Evolutionary conservation across 2,329 filamentous ascomycete species (phyloP), one percentile per base, ranked within the genome.

Genomic region (Trichoderma atrobrunneum): DNA sequence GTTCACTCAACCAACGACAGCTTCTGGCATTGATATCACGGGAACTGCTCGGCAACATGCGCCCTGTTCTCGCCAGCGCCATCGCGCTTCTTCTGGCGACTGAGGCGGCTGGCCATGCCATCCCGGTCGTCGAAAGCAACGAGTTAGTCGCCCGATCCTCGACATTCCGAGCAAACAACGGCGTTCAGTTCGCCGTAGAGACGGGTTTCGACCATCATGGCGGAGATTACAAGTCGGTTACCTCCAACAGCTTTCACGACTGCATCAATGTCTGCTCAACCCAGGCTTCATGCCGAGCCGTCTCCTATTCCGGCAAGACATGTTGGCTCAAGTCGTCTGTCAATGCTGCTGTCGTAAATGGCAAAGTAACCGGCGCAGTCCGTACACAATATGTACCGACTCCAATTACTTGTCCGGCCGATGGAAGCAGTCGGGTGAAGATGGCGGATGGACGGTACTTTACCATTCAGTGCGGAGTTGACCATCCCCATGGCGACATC

Each of bases 261-360:
- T 67, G 64, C 21, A 67, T 67, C 21, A 67, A 67, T n/a, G 18
- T 28, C 32, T 67, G 64, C 34, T 51, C 64, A 26, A 48, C 64
- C 3, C 64, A 67, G 7, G 48, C 64, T 18, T 16, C 48, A 7
- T 67, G 64, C 11, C 64, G 64, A 4, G 64, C 64, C 24, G 32
- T 32, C 28, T 67, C 64, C 21, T 67, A 67, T 30, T 26, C 64
- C 10, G 64, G 64, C 51, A 67, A 57, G 30, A 39, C 51, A 34
- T 67, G 64, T 51, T 67, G 64, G 51, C 64, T 67, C 1, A 67
- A 67, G 24, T 67, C 64, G 3, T 56, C 64, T 4, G 51, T 67
- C 7, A 30, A 59, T 7, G 51, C 64, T 11, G 64, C 64, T 24
- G 28, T 54, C 16, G 1, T 2, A 34, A 67, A 67, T 34, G 57